Conservation (phyloP, 1,284 basidiomycete species). For the Puccinia triticina region DNA sequence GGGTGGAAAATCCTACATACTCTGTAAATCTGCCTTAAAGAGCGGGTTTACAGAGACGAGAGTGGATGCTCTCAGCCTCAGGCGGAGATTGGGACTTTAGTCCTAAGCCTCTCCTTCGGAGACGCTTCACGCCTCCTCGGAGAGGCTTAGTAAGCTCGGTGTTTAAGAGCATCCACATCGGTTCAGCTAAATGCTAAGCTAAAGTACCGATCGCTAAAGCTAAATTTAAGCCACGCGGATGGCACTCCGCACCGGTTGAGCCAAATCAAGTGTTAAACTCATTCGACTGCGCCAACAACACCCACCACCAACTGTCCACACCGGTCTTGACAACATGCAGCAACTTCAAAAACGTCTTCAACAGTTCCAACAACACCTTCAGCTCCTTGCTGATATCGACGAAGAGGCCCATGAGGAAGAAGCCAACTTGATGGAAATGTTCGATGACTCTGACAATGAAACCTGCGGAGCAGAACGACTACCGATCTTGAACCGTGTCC, state of each 20-base stretch:
- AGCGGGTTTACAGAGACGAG: too few relatives aligned
- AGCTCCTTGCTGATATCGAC: not conserved
- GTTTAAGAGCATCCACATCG: conserved; percentile 14
- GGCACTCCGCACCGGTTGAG: not conserved
- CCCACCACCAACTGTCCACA: not conserved
- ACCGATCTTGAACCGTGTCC: not conserved
- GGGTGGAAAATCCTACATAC: too few relatives aligned
- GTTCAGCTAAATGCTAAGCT: not conserved
- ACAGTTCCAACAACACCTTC: not conserved
- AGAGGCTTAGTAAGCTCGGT: too few relatives aligned
- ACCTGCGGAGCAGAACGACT: not conserved
- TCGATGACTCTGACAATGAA: conserved; percentile 6
- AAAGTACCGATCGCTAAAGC: not conserved
- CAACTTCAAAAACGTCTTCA: not conserved
- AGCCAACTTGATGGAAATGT: not conserved
- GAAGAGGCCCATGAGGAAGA: not conserved
- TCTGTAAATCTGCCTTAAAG: too few relatives aligned
- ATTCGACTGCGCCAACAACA: not conserved
- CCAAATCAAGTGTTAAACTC: not conserved
- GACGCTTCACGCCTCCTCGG: too few relatives aligned
- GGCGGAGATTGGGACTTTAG: too few relatives aligned
- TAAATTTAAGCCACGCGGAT: not conserved
- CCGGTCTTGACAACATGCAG: too few relatives aligned
- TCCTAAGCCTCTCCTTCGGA: too few relatives aligned
- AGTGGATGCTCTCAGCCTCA: too few relatives aligned